These are phyloP conservation scores for Dothiorella sarmentorum DNA, from an alignment of 2,329 filamentous ascomycete species.

Conservation along the genomic window DNA sequence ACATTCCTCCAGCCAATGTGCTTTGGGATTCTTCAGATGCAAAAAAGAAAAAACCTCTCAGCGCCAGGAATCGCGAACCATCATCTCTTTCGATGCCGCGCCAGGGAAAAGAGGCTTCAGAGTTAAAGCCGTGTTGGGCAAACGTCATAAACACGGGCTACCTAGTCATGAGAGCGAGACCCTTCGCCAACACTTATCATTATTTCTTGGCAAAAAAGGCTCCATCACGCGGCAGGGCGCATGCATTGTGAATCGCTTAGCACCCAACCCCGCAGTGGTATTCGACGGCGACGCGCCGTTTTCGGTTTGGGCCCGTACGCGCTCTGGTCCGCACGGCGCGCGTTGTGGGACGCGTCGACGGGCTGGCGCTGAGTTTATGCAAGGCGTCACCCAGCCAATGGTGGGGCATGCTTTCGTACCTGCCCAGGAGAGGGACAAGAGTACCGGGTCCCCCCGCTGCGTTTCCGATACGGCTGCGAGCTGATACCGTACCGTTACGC, in stretches of 20 bases:
- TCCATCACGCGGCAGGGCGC: not conserved
- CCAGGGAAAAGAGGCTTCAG: too few relatives aligned
- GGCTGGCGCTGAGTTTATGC: constrained; percentile 6
- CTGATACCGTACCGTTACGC: too few relatives aligned
- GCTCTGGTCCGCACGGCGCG: not conserved
- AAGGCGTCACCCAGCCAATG: constrained; percentile 13
- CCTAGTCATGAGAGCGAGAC: too few relatives aligned
- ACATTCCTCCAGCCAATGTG: too few relatives aligned
- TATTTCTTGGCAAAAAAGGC: not conserved
- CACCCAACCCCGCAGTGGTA: not conserved
- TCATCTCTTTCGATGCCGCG: not conserved
- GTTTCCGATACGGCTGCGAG: too few relatives aligned
- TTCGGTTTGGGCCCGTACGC: not conserved
- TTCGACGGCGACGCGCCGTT: not conserved
- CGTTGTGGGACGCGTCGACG: not conserved
- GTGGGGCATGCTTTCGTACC: constrained; percentile 8
- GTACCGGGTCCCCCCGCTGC: too few relatives aligned
- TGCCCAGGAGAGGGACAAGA: constrained; percentile 2
- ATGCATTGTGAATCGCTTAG: constrained; percentile 3
- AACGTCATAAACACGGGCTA: constrained; percentile 5
- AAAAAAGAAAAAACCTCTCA: not conserved
- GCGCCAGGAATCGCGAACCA: not conserved
- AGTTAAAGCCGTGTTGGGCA: not conserved
- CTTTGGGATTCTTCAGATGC: too few relatives aligned
- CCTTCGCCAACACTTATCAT: too few relatives aligned